Evolutionary conservation across 257 asterid species (phyloP).

Genomic region (Jasminum sambac): DNA sequence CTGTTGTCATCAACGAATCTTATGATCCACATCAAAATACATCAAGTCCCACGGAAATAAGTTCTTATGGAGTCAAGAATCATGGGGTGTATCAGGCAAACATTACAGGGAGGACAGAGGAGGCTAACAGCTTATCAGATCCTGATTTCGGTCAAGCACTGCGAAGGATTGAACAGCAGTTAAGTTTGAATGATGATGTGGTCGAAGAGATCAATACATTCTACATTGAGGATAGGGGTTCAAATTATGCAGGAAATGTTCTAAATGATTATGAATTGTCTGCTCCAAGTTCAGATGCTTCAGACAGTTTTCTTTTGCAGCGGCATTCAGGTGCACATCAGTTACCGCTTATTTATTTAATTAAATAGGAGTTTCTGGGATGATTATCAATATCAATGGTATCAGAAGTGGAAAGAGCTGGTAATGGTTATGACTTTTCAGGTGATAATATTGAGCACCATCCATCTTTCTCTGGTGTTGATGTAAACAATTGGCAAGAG

Average conservation of each 20-base stretch:
- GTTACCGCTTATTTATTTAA: constrained; percentile 19
- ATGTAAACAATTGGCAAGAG: constrained; percentile 57
- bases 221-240: constrained; percentile 44
- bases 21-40: constrained; percentile 40
- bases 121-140: constrained; percentile 48
- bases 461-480: constrained; percentile 38
- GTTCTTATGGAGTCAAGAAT: constrained; percentile 43
- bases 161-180: constrained; percentile 64
- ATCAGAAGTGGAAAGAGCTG: constrained; percentile 20
- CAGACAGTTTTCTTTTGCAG: constrained; percentile 34
- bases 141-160: constrained; percentile 57
- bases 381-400: background rate
- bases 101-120: constrained; percentile 39
- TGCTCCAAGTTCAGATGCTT: constrained; percentile 43
- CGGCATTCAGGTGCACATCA: constrained; percentile 38
- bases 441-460: constrained; percentile 43
- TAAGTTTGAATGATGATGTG: constrained; percentile 75
- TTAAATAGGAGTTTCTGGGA: constrained; percentile 18
- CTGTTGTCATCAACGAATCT: constrained; percentile 53
- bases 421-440: constrained; percentile 41
- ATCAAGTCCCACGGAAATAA: constrained; percentile 70
- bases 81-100: constrained; percentile 31
- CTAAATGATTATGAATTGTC: constrained; percentile 42
- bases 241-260: constrained; percentile 43
- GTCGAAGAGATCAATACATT: constrained; percentile 32